These are phyloP conservation scores for Salvia hispanica DNA, from an alignment of 257 asterid genomes.

Conservation along the genomic window DNA sequence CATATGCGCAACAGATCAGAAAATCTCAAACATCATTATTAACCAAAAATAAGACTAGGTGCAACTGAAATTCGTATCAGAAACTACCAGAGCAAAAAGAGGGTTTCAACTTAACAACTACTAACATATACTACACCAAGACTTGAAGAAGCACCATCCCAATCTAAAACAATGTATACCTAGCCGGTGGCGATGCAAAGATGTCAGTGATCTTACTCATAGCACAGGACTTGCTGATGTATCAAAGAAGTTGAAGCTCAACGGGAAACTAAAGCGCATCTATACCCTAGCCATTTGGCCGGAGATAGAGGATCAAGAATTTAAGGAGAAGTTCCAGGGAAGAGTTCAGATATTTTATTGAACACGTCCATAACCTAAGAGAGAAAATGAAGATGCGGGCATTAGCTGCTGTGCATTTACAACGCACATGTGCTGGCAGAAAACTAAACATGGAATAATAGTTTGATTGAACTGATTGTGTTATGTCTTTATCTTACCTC, in stretches of 20 bases:
- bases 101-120: constrained; percentile 1
- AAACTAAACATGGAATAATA: not conserved
- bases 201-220: not conserved
- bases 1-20: not conserved
- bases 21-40: not conserved
- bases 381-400: not conserved
- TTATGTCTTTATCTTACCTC: constrained; percentile 58
- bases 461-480: not conserved
- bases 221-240: not conserved
- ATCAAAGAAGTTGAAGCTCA: constrained; percentile 2
- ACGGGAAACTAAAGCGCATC: not conserved
- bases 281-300: not conserved
- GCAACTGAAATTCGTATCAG: not conserved
- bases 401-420: constrained; percentile 17
- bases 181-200: not conserved
- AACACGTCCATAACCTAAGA: constrained; percentile 94
- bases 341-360: constrained; percentile 88
- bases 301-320: constrained; percentile 1
- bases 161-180: constrained; percentile 9
- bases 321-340: constrained; percentile 65
- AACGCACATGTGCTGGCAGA: not conserved
- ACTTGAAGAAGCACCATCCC: constrained; percentile 3
- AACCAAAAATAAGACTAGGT: not conserved
- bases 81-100: constrained; percentile 9
- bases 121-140: constrained; percentile 31